Conservation (phyloP, 2,329 filamentous ascomycete genomes). For the Colletotrichum echinochloae region DNA sequence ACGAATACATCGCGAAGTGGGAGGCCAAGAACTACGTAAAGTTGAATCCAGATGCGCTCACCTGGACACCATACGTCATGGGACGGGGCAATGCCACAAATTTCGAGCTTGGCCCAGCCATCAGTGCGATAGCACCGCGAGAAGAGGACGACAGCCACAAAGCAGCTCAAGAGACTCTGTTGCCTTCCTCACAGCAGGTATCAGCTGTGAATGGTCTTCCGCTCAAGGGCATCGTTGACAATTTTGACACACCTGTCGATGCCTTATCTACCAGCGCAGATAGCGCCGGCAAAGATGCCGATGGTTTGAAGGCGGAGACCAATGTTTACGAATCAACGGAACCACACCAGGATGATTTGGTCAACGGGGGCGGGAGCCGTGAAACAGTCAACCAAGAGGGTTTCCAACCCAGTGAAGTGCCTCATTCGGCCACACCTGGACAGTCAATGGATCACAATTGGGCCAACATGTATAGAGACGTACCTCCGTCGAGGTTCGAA, state of each 20-base stretch:
- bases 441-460: conserved; percentile 49
- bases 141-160: conserved; percentile 74
- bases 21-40: conserved; percentile 89
- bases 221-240: background rate
- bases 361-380: conserved; percentile 25
- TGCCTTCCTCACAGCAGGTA: conserved; percentile 2
- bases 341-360: conserved; percentile 5
- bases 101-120: conserved; percentile 82
- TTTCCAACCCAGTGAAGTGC: conserved; percentile 2
- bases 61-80: conserved; percentile 99
- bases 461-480: conserved; percentile 63
- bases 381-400: conserved; percentile 5
- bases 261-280: conserved; percentile 43
- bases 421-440: background rate
- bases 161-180: conserved; percentile 45
- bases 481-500: conserved; percentile 80
- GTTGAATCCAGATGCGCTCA: conserved; percentile 81
- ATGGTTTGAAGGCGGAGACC: conserved; percentile 44
- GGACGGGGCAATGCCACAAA: conserved; percentile 84
- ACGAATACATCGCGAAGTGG: conserved; percentile 89
- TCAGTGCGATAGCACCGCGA: conserved; percentile 88
- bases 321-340: conserved; percentile 27
- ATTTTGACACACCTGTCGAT: background rate
- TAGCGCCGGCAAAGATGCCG: conserved; percentile 49
- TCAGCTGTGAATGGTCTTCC: background rate